Evolutionary conservation across 2,329 filamentous ascomycete species (phyloP), one percentile per base, ranked within the genome.

Genomic region (Aureobasidium musti): DNA sequence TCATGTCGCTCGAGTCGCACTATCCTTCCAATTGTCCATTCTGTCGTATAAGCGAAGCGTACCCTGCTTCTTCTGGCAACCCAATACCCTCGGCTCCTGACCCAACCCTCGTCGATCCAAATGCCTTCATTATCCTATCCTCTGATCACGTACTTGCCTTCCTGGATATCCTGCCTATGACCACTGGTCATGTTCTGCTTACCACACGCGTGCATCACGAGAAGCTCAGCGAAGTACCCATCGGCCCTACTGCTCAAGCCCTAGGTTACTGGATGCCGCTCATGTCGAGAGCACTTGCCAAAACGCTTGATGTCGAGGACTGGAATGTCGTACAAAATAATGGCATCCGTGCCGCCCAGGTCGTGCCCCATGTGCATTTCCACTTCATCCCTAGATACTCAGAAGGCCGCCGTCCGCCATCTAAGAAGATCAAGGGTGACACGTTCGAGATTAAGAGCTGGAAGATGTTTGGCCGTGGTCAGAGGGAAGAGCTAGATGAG

Each of bases 271-370:
- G 79, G 81, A 84, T 96, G 33, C 87, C 91, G 39, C 77, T 94
- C 3, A 80, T 97, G 2, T 91, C 90, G 21, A 81, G 86, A 23
- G 90, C 91, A 0, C 82, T 97, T 43, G 84, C 87, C 37, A 82
- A 82, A 61, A 86, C 87, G 0, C 91, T 89, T 2, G 89, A 88
- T 11, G 86, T 91, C 1, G 83, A 82, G 60, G 93, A 97, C 79
- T 98, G 94, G 90, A 99, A 99, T 77, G 87, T 98, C 35, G 91
- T 98, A 65, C 94, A 98, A 81, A 98, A 98, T 76, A 98, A 97
- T 72, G 86, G 94, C 19, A 88, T 88, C 3, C 87, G 92, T 37
- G 94, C 94, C 2, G 92, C 92, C 2, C 94, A 98, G 79, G 92
- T 97, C 19, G 92, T 98, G 1, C 90, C 90, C 26, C 94, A 98